These are phyloP conservation scores for Pichia sporocuriosa DNA, from an alignment of 805 yeast genomes.

Conservation along the genomic window DNA sequence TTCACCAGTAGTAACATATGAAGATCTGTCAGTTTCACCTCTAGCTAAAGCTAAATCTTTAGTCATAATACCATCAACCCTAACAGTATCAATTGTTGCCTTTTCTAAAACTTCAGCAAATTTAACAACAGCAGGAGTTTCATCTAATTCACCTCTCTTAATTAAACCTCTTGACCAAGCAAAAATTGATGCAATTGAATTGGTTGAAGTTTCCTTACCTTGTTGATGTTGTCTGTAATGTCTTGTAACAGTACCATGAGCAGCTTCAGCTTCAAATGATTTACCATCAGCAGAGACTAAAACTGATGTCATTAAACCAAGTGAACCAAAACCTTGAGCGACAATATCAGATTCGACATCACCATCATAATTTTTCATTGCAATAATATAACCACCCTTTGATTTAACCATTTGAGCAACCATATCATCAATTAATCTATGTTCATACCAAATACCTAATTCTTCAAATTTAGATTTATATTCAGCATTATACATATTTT, in stretches of 20 bases:
- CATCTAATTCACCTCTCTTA: constrained; percentile 87
- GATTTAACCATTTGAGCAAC: constrained; percentile 98
- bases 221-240: constrained; percentile 94
- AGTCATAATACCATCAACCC: constrained; percentile 83
- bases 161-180: constrained; percentile 95
- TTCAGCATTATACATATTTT: constrained; percentile 62
- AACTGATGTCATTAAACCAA: constrained; percentile 97
- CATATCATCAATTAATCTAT: constrained; percentile 95
- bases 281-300: constrained; percentile 94
- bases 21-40: constrained; percentile 75
- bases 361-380: constrained; percentile 97
- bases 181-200: constrained; percentile 93
- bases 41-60: constrained; percentile 89
- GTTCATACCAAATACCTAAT: constrained; percentile 91
- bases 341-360: constrained; percentile 96
- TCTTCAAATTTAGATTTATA: constrained; percentile 69
- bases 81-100: constrained; percentile 83
- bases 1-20: constrained; percentile 88
- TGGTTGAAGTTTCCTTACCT: constrained; percentile 95
- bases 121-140: constrained; percentile 74
- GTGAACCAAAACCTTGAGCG: constrained; percentile 96
- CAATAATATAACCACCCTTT: constrained; percentile 89
- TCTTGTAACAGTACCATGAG: constrained; percentile 98
- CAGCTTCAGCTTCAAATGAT: constrained; percentile 94
- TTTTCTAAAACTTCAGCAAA: constrained; percentile 76